Percentiles rank a stretch among this genome's conserved stretches.
Conservation (phyloP, 75 land plant genomes). For the Isoetes taiwanensis region DNA sequence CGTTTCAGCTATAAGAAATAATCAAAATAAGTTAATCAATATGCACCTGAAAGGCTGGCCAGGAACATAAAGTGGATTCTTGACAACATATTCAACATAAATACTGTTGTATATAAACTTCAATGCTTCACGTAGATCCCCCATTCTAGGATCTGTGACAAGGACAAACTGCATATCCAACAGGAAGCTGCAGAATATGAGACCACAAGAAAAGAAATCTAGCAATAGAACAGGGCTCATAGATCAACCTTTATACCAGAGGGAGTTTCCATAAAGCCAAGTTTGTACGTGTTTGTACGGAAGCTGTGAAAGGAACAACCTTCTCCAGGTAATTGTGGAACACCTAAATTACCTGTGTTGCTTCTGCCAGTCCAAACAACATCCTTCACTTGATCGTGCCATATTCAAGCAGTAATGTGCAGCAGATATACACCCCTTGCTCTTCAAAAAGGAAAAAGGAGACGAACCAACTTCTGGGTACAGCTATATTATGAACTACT, state of each 20-base stretch:
- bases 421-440: too few species aligned
- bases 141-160: constrained; percentile 1
- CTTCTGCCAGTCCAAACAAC: too few species aligned
- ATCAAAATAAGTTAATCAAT: not conserved
- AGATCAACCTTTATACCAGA: not conserved
- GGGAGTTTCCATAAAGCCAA: not conserved
- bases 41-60: constrained; percentile 7
- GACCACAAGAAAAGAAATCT: not conserved
- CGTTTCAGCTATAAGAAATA: not conserved
- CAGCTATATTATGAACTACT: too few species aligned
- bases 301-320: not conserved
- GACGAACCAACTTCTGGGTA: too few species aligned
- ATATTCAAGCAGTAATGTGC: too few species aligned
- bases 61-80: constrained; percentile 2
- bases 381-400: too few species aligned
- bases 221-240: not conserved
- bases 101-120: not conserved
- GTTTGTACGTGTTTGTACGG: not conserved
- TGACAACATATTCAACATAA: constrained; percentile 3
- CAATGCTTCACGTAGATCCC: not conserved
- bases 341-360: too few species aligned
- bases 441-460: too few species aligned
- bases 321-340: too few species aligned
- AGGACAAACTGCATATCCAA: not conserved
- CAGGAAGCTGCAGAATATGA: too few species aligned